Base-by-base conservation (phyloP, 345 rosid genomes). In the Sonneratia caseolaris region DNA sequence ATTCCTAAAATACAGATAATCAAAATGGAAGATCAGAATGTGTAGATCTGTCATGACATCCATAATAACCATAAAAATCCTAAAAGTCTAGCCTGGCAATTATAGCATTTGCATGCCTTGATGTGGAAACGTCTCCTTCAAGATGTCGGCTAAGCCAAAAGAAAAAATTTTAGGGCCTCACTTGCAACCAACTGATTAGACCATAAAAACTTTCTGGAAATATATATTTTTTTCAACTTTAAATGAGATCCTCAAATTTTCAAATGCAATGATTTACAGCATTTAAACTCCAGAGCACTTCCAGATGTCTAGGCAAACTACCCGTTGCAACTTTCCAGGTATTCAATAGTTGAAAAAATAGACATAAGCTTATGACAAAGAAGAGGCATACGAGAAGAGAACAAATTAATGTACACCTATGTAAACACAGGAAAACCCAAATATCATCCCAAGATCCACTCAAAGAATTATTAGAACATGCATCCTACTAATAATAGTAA, bases 1-100 rank as follows among this genome's bases (percentile, higher is more conserved):
- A 77, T 71, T 94, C 99, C 97, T 91, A 82, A 4, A 53, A 53
- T 53, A 19, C 24, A 53, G 5, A 53, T 4, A 47, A 13, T 47
- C 51, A 47, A 47, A 47, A 53, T 0, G 14, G 14, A 53, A 53
- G 57, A 19, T 53, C 57, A 53, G 7, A 53, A 15, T 0, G 11
- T 11, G 51, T 14, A 11, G 51, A 47, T 53, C n/a, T 53, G 57
- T 2, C 4, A 16, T 53, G n/a, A 53, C 16, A 53, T 53, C 7
- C 1, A 15, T 3, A 53, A 53, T 53, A 53, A 53, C 16, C 57
- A 16, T 53, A 53, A 53, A 5, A 53, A 53, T 13, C 21, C 57
- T 21, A 16, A 53, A 42, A 19, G 22, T 53, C 57, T 53, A 53
- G 57, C 57, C 15, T 53, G 3, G 3, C 15, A 0, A 3, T 53